Base-by-base conservation (phyloP, 495 filamentous ascomycete genomes). In the Penicillium pulvis region DNA sequence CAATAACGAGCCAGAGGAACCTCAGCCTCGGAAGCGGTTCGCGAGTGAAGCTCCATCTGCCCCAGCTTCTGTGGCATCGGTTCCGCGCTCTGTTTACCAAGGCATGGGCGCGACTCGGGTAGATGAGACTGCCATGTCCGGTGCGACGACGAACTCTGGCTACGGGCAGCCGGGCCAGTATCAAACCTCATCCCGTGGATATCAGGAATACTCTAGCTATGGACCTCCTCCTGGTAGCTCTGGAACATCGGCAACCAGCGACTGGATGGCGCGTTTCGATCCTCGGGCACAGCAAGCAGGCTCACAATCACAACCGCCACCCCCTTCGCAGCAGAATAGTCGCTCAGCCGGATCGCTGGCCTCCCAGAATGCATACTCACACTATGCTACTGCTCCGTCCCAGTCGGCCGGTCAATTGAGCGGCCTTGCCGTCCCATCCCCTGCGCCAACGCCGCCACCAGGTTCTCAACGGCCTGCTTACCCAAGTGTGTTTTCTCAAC, bases 1-100 rank as follows among this genome's bases (percentile, higher is more conserved):
- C 28, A 85, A 85, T 58, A 81, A 83, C 41, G 83, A 86, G 53
- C 79, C 83, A 0, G 79, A 75, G 43, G 83, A 86, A 26, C 80
- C 80, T 19, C 79, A 80, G 52, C 80, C 51, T 19, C 69, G 76
- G 12, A 85, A 84, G 57, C 76, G 80, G 6, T 75, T 78, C 57
- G 75, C 77, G 43, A 72, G 69, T 51, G 75, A 80, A 48, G 59
- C 56, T 8, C 63, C 70, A 16, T 61, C 69, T 42, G 55, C 45
- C 1, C 62, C 68, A 14, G 42, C 45, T 5, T 51, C 54, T 41
- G 43, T 20, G 2, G 51, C 51, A 31, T 41, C 57, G 55, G 47
- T 46, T 3, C 58, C 55, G 23, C 62, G 62, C 36, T 56, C 63
- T 9, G 57, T 54, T 23, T 70, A 68, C 45, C 65, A 58, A 36